Evolutionary conservation across 305 asterid species (phyloP).

Genomic region (Salvia sclarea): DNA sequence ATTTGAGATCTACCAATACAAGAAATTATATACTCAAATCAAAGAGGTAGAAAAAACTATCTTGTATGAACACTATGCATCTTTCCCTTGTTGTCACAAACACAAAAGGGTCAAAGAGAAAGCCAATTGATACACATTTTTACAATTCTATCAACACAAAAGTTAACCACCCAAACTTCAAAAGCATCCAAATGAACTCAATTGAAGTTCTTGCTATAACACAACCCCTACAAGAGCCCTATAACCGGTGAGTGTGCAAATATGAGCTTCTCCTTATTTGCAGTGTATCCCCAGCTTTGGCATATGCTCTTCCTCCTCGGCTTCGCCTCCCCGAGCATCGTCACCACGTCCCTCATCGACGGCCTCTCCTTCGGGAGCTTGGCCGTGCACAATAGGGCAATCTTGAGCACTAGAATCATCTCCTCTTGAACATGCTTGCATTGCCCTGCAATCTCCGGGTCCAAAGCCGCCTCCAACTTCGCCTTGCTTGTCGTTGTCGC

Average conservation of each 20-base stretch:
- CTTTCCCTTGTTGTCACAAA: background rate
- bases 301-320: slow-evolving; percentile 79
- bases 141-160: slow-evolving; percentile 26
- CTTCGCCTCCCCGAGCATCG: slow-evolving; percentile 89
- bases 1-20: too few species aligned
- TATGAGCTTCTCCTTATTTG: slow-evolving; percentile 57
- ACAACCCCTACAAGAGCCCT: slow-evolving; percentile 53
- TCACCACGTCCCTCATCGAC: slow-evolving; percentile 70
- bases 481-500: slow-evolving; percentile 37
- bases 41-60: too few species aligned
- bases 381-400: slow-evolving; percentile 74
- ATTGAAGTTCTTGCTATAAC: slow-evolving; percentile 11
- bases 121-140: background rate
- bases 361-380: slow-evolving; percentile 82
- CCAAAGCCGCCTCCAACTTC: slow-evolving; percentile 44
- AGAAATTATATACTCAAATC: too few species aligned
- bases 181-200: slow-evolving; percentile 27
- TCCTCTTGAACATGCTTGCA: slow-evolving; percentile 73
- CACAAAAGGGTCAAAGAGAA: background rate
- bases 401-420: slow-evolving; percentile 74
- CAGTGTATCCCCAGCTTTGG: slow-evolving; percentile 56
- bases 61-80: slow-evolving; percentile 6
- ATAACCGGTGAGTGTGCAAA: slow-evolving; percentile 82
- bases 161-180: slow-evolving; percentile 26
- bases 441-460: slow-evolving; percentile 59